phyloP scores from a whole-genome alignment of 305 asterid genomes.

The Fraxinus albicans region DNA sequence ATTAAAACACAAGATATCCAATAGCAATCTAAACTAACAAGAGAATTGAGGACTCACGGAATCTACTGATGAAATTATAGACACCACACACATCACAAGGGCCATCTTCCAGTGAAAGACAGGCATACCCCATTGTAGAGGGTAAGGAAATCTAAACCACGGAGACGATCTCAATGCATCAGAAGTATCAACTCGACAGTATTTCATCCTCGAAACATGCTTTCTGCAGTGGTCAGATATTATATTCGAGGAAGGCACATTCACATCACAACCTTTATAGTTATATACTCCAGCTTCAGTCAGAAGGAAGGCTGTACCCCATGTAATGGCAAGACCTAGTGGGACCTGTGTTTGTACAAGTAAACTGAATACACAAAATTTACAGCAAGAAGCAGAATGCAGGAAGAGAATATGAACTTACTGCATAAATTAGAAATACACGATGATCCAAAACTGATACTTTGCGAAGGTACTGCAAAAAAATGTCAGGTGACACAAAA shows the following conservation, averaged over 20 bases:
- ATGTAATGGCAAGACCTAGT: conserved; percentile 76
- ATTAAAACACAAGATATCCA: not conserved
- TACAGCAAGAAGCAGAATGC: not conserved
- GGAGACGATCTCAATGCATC: conserved; percentile 82
- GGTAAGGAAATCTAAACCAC: conserved; percentile 96
- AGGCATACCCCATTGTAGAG: conserved; percentile 96
- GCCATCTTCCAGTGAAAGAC: conserved; percentile 92
- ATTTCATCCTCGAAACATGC: conserved; percentile 75
- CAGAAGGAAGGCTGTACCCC: conserved; percentile 79
- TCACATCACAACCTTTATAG: conserved; percentile 82
- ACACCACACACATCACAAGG: conserved; percentile 89
- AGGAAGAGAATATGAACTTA: conserved; percentile 30
- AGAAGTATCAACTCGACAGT: conserved; percentile 85
- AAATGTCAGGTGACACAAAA: conserved; percentile 6
- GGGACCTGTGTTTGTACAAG: conserved; percentile 63
- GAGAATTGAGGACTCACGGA: conserved; percentile 61
- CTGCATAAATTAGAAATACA: conserved; percentile 82
- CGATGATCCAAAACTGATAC: conserved; percentile 91
- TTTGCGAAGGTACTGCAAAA: conserved; percentile 93
- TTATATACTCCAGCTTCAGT: conserved; percentile 78
- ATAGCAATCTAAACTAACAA: conserved; percentile 13
- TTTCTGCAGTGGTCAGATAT: conserved; percentile 85
- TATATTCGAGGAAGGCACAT: conserved; percentile 72
- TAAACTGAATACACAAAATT: conserved; percentile 2
- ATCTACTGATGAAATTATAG: conserved; percentile 87